Conservation (phyloP, 2,329 filamentous ascomycete genomes). For the Boeremia lycopersici region DNA sequence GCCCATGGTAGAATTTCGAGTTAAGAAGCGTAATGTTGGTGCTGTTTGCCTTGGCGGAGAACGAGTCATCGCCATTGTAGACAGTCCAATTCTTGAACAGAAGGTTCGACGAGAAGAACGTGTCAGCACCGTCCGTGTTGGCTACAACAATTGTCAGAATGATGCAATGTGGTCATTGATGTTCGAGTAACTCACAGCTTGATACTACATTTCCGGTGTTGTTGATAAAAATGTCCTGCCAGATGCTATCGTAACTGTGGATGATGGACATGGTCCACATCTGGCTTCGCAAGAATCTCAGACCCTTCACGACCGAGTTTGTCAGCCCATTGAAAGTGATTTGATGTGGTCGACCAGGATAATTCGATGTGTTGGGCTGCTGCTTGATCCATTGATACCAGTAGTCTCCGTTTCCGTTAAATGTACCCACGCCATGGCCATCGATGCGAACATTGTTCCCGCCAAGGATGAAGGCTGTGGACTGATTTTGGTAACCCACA, state of each 20-base stretch:
- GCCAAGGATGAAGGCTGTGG: conserved; percentile 47
- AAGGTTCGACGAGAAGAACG: conserved; percentile 59
- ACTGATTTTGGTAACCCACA: conserved; percentile 44
- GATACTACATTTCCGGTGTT: conserved; percentile 42
- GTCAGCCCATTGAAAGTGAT: conserved; percentile 59
- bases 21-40: conserved; percentile 22
- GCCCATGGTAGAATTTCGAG: conserved; percentile 21
- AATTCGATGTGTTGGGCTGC: conserved; percentile 31
- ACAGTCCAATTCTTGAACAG: conserved; percentile 37
- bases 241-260: conserved; percentile 53
- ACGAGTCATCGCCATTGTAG: conserved; percentile 24
- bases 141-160: conserved; percentile 6
- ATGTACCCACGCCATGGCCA: conserved; percentile 58
- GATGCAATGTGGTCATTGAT: background rate
- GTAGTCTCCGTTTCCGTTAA: conserved; percentile 65
- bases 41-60: conserved; percentile 26
- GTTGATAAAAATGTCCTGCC: conserved; percentile 61
- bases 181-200: conserved; percentile 16
- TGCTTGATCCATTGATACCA: conserved; percentile 61
- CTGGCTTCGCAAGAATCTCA: conserved; percentile 62
- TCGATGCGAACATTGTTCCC: conserved; percentile 58
- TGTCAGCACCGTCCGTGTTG: conserved; percentile 60
- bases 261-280: conserved; percentile 66
- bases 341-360: conserved; percentile 54
- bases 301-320: conserved; percentile 56